phyloP scores from a whole-genome alignment of 768 basidiomycete species.

The Rhodocollybia butyracea region DNA sequence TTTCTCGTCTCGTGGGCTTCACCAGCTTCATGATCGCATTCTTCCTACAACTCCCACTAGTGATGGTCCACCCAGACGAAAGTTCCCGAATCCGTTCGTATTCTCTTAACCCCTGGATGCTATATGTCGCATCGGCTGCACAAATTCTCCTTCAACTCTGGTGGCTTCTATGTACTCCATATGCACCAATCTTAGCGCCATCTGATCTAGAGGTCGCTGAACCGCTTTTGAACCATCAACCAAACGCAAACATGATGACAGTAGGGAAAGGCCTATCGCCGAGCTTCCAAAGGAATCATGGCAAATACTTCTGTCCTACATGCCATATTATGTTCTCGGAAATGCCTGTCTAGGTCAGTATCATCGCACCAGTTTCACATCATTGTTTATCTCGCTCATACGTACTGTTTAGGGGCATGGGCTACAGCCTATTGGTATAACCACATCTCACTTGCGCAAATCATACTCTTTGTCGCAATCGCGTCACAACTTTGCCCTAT shows the following conservation, averaged over 20 bases:
- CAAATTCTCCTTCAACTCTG: neutral
- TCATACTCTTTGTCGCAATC: neutral
- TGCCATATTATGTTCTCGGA: neutral
- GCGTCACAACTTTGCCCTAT: neutral
- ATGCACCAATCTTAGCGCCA: neutral
- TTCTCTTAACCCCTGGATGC: neutral
- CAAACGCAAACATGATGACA: neutral
- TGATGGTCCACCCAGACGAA: neutral
- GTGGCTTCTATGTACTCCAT: constrained; percentile 4
- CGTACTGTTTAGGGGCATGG: neutral
- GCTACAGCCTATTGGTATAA: neutral
- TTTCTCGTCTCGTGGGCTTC: neutral
- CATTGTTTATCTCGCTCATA: neutral
- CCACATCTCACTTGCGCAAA: neutral
- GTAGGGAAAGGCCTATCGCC: too few species aligned
- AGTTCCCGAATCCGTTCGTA: neutral
- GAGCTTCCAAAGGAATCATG: too few species aligned
- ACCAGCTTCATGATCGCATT: neutral
- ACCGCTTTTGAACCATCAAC: neutral
- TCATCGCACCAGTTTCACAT: neutral
- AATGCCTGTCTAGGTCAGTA: neutral
- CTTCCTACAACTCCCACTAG: neutral
- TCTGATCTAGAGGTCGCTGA: neutral
- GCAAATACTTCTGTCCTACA: neutral
- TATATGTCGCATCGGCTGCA: neutral